Evolutionary conservation across 2,329 filamentous ascomycete genomes (phyloP).

Genomic region (Penicillium sp.): DNA sequence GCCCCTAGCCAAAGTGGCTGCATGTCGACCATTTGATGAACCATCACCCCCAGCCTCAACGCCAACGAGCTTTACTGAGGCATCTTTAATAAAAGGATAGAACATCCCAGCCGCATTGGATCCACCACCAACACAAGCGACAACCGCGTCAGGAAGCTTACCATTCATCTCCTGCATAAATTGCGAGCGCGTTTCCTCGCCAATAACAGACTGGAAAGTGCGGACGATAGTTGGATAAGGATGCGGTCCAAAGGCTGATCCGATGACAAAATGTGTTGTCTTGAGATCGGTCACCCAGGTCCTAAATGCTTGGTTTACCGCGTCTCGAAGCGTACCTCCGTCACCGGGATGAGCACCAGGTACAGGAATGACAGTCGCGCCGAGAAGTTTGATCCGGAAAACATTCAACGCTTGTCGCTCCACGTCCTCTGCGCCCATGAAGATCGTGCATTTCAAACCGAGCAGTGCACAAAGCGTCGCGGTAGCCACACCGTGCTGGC

Average conservation of each 20-base stretch:
- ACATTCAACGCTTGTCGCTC: conserved; percentile 91
- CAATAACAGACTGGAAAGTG: conserved; percentile 83
- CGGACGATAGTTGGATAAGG: conserved; percentile 93
- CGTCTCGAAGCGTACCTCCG: conserved; percentile 79
- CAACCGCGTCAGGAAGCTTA: conserved; percentile 90
- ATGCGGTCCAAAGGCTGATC: conserved; percentile 92
- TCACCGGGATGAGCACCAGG: conserved; percentile 49
- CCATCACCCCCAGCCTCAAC: conserved; percentile 94
- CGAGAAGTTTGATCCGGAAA: conserved; percentile 92
- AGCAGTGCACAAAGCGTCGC: conserved; percentile 97
- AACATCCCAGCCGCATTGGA: conserved; percentile 97
- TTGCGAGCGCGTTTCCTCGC: conserved; percentile 86
- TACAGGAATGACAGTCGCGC: conserved; percentile 85
- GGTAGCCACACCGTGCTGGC: conserved; percentile 94
- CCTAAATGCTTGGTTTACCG: conserved; percentile 90
- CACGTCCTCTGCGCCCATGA: conserved; percentile 97
- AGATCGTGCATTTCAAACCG: conserved; percentile 94
- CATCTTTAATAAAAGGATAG: conserved; percentile 84
- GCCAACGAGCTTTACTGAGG: conserved; percentile 79
- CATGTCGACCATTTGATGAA: conserved; percentile 77
- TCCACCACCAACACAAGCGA: conserved; percentile 92
- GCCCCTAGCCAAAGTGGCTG: conserved; percentile 80
- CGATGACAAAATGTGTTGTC: conserved; percentile 95
- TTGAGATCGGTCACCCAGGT: conserved; percentile 87
- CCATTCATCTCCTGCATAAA: conserved; percentile 73